Conservation (phyloP, 2,329 filamentous ascomycete genomes). For the Colletotrichum tropicale region DNA sequence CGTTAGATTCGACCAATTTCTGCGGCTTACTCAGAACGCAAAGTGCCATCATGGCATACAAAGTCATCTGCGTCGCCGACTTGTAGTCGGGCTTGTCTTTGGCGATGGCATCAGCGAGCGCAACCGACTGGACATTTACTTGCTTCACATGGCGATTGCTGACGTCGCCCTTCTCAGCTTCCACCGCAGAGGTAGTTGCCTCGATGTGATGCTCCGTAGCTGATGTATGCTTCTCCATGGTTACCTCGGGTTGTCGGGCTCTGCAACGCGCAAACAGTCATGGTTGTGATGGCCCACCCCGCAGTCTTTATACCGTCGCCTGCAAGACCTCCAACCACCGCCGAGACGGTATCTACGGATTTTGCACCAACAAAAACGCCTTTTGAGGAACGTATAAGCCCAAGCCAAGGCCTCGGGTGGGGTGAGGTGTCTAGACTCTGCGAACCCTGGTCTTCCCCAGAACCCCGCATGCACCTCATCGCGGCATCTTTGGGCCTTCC, state of each 20-base stretch:
- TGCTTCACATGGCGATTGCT: slow-evolving; percentile 10
- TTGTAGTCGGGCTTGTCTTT: slow-evolving; percentile 22
- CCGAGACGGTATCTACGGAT: not conserved
- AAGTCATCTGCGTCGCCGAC: slow-evolving; percentile 12
- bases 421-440: not conserved
- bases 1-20: too few relatives aligned
- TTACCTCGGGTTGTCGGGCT: not conserved
- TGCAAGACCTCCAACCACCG: not conserved
- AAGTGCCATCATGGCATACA: slow-evolving; percentile 24
- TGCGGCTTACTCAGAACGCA: slow-evolving; percentile 13
- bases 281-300: not conserved
- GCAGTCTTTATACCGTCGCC: not conserved
- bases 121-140: slow-evolving; percentile 20
- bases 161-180: not conserved
- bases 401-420: not conserved
- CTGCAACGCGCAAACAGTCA: not conserved
- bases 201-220: not conserved
- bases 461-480: not conserved
- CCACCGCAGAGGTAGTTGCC: slow-evolving; percentile 12
- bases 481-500: not conserved
- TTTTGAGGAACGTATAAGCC: not conserved
- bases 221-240: not conserved
- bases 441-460: not conserved
- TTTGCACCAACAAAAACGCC: not conserved
- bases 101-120: slow-evolving; percentile 23